These are phyloP conservation scores for Yamadazyma philogaea DNA, from an alignment of 805 yeast species.

Conservation along the genomic window DNA sequence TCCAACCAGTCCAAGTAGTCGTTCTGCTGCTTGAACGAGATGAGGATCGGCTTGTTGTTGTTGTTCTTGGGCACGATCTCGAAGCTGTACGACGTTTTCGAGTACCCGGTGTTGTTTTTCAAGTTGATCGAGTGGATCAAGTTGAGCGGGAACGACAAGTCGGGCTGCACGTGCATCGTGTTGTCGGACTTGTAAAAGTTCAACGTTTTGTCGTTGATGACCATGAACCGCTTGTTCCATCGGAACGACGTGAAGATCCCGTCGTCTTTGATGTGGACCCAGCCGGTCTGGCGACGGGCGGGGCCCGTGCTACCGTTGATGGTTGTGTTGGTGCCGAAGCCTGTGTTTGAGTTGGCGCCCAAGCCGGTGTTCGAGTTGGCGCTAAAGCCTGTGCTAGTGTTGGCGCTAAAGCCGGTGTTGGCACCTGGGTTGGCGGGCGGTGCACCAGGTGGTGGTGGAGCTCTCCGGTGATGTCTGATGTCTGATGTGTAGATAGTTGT, in stretches of 20 bases:
- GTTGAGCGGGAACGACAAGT: conserved; percentile 38
- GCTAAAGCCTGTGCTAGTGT: background rate
- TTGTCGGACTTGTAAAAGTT: conserved; percentile 72
- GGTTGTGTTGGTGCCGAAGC: too few relatives aligned
- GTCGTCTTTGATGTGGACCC: conserved; percentile 92
- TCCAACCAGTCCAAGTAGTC: conserved; percentile 91
- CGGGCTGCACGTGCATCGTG: conserved; percentile 38
- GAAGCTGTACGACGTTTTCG: conserved; percentile 55
- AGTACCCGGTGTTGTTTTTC: conserved; percentile 50
- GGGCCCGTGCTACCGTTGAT: too few relatives aligned
- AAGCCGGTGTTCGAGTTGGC: background rate
- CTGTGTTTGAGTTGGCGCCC: background rate
- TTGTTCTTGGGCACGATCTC: conserved; percentile 63
- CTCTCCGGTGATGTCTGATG: conserved; percentile 39
- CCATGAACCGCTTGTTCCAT: conserved; percentile 88
- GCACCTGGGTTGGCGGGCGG: background rate
- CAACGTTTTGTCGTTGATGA: conserved; percentile 69
- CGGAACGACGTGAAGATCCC: conserved; percentile 77
- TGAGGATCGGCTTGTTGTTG: conserved; percentile 58
- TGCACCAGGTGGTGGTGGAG: conserved; percentile 40
- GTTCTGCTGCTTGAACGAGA: conserved; percentile 71
- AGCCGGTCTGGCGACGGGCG: conserved; percentile 51
- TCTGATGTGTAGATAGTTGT: conserved; percentile 40
- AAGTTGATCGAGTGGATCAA: conserved; percentile 47
- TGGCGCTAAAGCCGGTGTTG: background rate